These are phyloP conservation scores for Aspergillus carlsbadensis DNA, from an alignment of 495 filamentous ascomycete species.

Conservation along the genomic window DNA sequence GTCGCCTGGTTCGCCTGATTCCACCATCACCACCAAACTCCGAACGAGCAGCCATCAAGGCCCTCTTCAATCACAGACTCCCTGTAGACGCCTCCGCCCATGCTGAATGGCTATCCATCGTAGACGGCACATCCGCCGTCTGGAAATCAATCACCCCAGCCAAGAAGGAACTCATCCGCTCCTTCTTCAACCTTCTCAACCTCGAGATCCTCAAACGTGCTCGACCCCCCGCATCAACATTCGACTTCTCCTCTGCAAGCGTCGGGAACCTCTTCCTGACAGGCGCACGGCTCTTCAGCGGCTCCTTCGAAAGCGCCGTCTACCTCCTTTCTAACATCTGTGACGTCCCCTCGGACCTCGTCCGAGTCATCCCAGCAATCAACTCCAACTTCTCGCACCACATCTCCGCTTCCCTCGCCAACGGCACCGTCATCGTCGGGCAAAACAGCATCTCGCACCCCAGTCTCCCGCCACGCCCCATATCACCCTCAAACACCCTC, in stretches of 20 bases:
- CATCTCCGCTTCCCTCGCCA: conserved; percentile 76
- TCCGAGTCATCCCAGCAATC: conserved; percentile 83
- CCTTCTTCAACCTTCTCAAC: conserved; percentile 83
- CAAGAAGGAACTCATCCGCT: conserved; percentile 89
- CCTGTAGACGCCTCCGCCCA: conserved; percentile 47
- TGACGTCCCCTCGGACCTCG: conserved; percentile 63
- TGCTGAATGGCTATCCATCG: conserved; percentile 83
- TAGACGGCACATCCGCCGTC: conserved; percentile 72
- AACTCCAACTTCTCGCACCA: conserved; percentile 93
- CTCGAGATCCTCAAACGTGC: conserved; percentile 87
- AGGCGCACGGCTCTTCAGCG: conserved; percentile 75
- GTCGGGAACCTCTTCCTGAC: conserved; percentile 96
- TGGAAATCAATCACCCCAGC: conserved; percentile 76
- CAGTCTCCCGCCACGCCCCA: conserved; percentile 43
- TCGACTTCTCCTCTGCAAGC: conserved; percentile 84
- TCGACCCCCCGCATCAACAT: conserved; percentile 70
- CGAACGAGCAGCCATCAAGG: conserved; percentile 70
- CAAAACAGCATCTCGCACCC: conserved; percentile 95
- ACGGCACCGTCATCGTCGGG: conserved; percentile 80
- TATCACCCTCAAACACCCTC: conserved; percentile 37
- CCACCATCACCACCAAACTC: conserved; percentile 59
- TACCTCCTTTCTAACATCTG: conserved; percentile 82
- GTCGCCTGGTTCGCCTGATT: conserved; percentile 87
- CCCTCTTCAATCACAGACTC: conserved; percentile 84
- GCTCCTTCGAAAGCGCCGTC: conserved; percentile 78